These are phyloP conservation scores for Quercus glauca DNA, from an alignment of 306 rosid species.

Conservation along the genomic window DNA sequence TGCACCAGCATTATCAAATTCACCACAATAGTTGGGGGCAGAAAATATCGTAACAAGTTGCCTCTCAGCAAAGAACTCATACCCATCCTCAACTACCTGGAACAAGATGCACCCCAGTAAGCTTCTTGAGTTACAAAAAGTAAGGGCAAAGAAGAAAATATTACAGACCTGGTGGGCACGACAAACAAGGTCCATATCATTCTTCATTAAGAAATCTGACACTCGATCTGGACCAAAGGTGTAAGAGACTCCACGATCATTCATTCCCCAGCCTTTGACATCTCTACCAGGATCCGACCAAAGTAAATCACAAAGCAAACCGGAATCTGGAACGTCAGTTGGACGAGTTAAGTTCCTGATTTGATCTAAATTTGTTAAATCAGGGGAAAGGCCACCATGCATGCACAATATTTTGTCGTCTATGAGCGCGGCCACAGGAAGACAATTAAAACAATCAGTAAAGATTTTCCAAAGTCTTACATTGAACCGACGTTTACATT, in stretches of 20 bases:
- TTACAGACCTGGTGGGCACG: slow-evolving; percentile 36
- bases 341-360: slow-evolving; percentile 38
- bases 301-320: slow-evolving; percentile 41
- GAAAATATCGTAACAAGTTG: slow-evolving; percentile 46
- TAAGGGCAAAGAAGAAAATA: not conserved
- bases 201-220: slow-evolving; percentile 35
- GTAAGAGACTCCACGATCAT: slow-evolving; percentile 44
- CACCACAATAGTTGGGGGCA: slow-evolving; percentile 45
- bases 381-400: slow-evolving; percentile 48
- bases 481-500: slow-evolving; percentile 43
- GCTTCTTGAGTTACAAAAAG: not conserved
- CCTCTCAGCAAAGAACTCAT: slow-evolving; percentile 44
- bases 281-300: slow-evolving; percentile 44
- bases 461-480: slow-evolving; percentile 40
- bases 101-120: slow-evolving; percentile 4
- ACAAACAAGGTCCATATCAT: slow-evolving; percentile 44
- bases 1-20: slow-evolving; percentile 45
- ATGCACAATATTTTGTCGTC: slow-evolving; percentile 43
- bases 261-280: slow-evolving; percentile 46
- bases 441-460: slow-evolving; percentile 40
- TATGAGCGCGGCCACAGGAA: slow-evolving; percentile 43
- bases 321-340: slow-evolving; percentile 36
- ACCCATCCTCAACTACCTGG: slow-evolving; percentile 43
- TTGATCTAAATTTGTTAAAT: slow-evolving; percentile 33
- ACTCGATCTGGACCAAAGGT: slow-evolving; percentile 35